Base-by-base conservation (phyloP, 306 rosid genomes). In the Amphicarpaea edgeworthii region DNA sequence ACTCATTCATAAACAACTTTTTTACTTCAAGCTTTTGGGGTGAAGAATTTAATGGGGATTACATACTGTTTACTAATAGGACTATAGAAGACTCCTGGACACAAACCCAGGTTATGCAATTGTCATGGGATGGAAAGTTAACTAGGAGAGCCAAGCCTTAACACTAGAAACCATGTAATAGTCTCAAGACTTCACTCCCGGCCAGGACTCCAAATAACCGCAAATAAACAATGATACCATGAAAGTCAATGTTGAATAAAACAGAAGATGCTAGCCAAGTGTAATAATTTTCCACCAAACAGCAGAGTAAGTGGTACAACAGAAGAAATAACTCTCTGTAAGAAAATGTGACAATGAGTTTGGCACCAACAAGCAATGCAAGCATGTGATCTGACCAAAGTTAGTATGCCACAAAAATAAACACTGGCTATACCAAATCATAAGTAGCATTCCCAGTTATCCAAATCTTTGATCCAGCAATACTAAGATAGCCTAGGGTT, bases 201-300 rank as follows among this genome's bases (percentile, higher is more conserved):
- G 26, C 15, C 16, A 49, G 69, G 77, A 42, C 54, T 81, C 70
- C 69, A 70, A 76, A 60, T 64, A 21, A 32, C 64, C 62, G 61
- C 68, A 72, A 53, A 54, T 59, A 53, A n/a, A 7, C 19, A 57
- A 47, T 11, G 70, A 69, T 42, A 4, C 21, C 51, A 49, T 21
- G 62, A 30, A 77, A 16, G 32, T 12, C 71, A 77, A 59, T 16
- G 53, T 55, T 43, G 58, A 67, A 59, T 57, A 24, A 81, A 58
- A 63, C 43, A 65, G 11, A 24, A 74, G 15, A 54, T 12, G 59
- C 41, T 66, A 37, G 53, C 73, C 49, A 17, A 60, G 58, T 32
- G 21, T 20, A 79, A 49, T 12, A 47, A 60, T 73, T 46, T 58
- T 40, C 68, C 68, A 77, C 61, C 37, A 16, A 23, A 60, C 23